Percentiles rank a stretch among this genome's conserved stretches.
Evolutionary conservation across 495 filamentous ascomycete species (phyloP).

Genomic region (Daldinia concentrica): DNA sequence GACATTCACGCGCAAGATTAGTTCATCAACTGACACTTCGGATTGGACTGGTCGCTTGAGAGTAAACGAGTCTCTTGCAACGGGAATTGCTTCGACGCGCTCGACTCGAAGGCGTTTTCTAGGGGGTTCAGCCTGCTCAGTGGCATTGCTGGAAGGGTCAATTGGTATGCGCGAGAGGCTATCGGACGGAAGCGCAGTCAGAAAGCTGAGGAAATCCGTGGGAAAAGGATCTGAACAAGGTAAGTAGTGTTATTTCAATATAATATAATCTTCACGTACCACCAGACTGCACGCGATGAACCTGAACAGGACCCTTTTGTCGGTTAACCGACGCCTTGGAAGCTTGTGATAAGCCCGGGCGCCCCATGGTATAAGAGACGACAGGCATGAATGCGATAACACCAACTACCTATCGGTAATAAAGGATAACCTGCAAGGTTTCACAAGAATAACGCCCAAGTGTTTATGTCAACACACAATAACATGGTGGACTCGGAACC

Average conservation of each 20-base stretch:
- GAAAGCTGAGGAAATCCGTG: conserved; percentile 25
- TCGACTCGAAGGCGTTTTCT: conserved; percentile 26
- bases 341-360: background rate
- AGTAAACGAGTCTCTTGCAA: conserved; percentile 12
- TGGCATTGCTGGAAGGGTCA: background rate
- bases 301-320: conserved; percentile 1
- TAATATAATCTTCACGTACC: background rate
- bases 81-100: conserved; percentile 20
- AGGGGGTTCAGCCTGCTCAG: conserved; percentile 8
- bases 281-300: background rate
- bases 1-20: conserved; percentile 7
- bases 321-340: background rate
- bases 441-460: background rate
- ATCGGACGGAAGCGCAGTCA: conserved; percentile 17
- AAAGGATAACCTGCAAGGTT: background rate
- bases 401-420: background rate
- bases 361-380: conserved; percentile 14
- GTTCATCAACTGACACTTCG: background rate
- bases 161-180: background rate
- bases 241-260: conserved; percentile 5
- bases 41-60: conserved; percentile 3
- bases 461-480: background rate
- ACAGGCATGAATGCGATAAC: background rate
- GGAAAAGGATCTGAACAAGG: conserved; percentile 38
- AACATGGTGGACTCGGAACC: background rate